Evolutionary conservation across 148 eudicot species (phyloP), one percentile per base, ranked within the genome.

Genomic region (Rheum nobile): DNA sequence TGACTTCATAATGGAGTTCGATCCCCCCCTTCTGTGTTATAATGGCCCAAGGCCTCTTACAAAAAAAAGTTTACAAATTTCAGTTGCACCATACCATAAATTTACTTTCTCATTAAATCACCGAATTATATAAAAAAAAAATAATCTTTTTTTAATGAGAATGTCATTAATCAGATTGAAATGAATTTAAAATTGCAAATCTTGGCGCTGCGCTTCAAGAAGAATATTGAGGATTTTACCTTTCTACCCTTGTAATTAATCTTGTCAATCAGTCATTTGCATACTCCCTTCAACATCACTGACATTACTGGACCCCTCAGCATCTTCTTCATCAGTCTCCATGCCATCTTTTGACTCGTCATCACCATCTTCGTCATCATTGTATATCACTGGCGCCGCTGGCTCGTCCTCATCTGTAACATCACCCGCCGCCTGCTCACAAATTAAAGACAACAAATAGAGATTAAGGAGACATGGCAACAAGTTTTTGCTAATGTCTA

Each of bases 241-340:
- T 63, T 14, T 31, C 69, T 63, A 32, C 21, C 39, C 10, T 10
- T 34, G 21, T 16, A 65, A 8, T 34, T n/a, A n/a, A n/a, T n/a
- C 39, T 71, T 41, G 19, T 76, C 76, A 88, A 14, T 86, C 87
- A 46, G 81, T 82, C 57, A 85, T 78, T 67, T 68, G 85, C 17
- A 85, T 85, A 77, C 85, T 80, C 67, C 77, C 84, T 74, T 87
- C 93, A 35, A 77, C 72, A 75, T 91, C 92, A 61, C 97, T 88
- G 31, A 84, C 61, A 68, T 82, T 89, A 46, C 82, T 80, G 70
- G 82, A 71, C 9, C 80, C 82, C 75, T 75, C 81, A 4, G 78
- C 65, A 29, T 71, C 93, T 63, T 86, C 85, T 57, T 79, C 65
- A 77, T 91, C 96, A 24, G 91, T 90, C 13, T 95, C 99, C 99